A percentile compares a stretch with the other conserved stretches of the same genome.
phyloP scores from a whole-genome alignment of 129 eudicot genomes.

The Rutidosis leptorrhynchoides region DNA sequence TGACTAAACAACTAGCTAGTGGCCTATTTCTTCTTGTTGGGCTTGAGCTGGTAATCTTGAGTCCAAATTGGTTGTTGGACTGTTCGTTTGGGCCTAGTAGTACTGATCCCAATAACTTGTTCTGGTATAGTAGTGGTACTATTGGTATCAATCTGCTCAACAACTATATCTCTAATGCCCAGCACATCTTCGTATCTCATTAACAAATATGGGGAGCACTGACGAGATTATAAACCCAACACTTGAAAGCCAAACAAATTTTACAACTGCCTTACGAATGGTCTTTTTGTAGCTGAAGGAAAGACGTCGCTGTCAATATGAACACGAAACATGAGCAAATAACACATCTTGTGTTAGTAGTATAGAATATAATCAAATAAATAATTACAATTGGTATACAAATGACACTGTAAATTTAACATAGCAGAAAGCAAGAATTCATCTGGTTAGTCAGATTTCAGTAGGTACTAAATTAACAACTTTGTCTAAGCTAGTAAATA shows the following conservation, averaged over 20 bases:
- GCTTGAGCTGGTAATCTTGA: too few relatives aligned
- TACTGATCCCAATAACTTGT: too few relatives aligned
- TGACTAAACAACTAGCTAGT: too few relatives aligned
- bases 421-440: constrained; percentile 1
- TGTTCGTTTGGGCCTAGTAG: too few relatives aligned
- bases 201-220: constrained; percentile 34
- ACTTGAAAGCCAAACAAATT: constrained; percentile 58
- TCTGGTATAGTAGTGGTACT: too few relatives aligned
- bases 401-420: background rate
- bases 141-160: constrained; percentile 61
- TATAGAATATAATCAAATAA: background rate
- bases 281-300: constrained; percentile 96
- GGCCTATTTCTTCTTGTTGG: too few relatives aligned
- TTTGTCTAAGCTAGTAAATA: too few relatives aligned
- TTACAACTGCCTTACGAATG: constrained; percentile 48
- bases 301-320: constrained; percentile 69
- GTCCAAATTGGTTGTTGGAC: too few relatives aligned
- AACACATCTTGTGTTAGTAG: background rate
- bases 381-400: constrained; percentile 2
- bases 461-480: too few relatives aligned
- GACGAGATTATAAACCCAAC: constrained; percentile 52
- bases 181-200: constrained; percentile 32
- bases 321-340: constrained; percentile 21
- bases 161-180: constrained; percentile 32
- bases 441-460: background rate